Conservation (phyloP, 768 basidiomycete genomes). For the Leccinum rimulosum region DNA sequence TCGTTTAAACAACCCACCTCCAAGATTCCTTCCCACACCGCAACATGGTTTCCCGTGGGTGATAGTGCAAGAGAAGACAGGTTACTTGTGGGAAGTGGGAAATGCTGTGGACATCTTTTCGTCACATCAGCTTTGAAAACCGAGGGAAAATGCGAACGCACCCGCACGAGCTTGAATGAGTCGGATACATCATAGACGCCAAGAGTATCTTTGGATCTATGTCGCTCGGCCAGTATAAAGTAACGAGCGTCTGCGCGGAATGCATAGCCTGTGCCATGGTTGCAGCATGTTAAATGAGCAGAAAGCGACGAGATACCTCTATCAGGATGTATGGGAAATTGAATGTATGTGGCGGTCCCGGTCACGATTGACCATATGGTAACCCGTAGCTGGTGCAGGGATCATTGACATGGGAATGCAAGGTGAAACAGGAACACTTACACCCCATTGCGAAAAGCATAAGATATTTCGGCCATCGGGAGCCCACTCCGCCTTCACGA, state of each 20-base stretch:
- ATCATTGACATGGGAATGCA: conserved; percentile 4
- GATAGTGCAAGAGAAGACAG: conserved; percentile 72
- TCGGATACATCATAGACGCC: conserved; percentile 79
- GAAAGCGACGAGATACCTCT: conserved; percentile 47
- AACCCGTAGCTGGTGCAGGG: conserved; percentile 62
- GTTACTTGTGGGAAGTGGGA: conserved; percentile 72
- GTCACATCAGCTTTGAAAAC: conserved; percentile 19
- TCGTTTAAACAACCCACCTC: conserved; percentile 51
- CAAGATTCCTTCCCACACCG: conserved; percentile 82
- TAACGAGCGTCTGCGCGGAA: conserved; percentile 82
- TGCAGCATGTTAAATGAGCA: background rate
- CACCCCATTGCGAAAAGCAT: conserved; percentile 93
- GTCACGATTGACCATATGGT: conserved; percentile 83
- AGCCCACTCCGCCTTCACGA: conserved; percentile 88
- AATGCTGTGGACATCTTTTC: conserved; percentile 56
- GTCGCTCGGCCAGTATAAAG: conserved; percentile 83
- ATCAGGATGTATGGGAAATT: conserved; percentile 80
- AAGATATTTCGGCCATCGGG: conserved; percentile 79
- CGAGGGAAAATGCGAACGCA: conserved; percentile 27
- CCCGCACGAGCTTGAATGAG: conserved; percentile 70
- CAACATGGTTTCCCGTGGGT: conserved; percentile 71
- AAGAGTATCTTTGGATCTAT: conserved; percentile 84
- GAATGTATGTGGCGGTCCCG: conserved; percentile 77
- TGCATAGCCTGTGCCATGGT: conserved; percentile 54
- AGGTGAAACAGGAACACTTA: conserved; percentile 43